Conservation (phyloP, 2,329 filamentous ascomycete genomes). For the Coniochaeta sp. region DNA sequence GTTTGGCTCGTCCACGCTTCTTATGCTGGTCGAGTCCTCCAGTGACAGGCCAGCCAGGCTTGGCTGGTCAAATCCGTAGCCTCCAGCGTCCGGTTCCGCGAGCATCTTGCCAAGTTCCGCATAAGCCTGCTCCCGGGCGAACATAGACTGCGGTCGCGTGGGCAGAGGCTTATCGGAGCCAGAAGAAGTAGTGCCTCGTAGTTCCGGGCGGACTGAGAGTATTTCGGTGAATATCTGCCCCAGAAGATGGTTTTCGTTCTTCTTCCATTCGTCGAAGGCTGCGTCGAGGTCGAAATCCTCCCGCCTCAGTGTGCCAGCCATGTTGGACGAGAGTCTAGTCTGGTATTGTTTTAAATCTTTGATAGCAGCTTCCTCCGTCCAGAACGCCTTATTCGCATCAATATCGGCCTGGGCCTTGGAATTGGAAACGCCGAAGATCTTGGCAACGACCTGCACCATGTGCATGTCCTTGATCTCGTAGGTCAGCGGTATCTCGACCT, state of each 20-base stretch:
- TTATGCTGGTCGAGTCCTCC: constrained; percentile 42
- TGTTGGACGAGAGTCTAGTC: constrained; percentile 74
- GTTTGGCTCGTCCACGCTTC: constrained; percentile 52
- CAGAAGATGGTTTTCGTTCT: constrained; percentile 76
- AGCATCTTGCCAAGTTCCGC: constrained; percentile 45
- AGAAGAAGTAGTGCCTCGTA: constrained; percentile 67
- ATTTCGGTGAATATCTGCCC: constrained; percentile 93
- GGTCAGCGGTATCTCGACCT: constrained; percentile 74
- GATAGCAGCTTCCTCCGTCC: constrained; percentile 88
- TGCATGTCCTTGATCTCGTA: constrained; percentile 97
- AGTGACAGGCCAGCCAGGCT: constrained; percentile 61
- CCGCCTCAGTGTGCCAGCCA: constrained; percentile 66
- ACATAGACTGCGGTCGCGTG: constrained; percentile 39
- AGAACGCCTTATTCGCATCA: constrained; percentile 68
- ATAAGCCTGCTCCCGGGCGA: constrained; percentile 41
- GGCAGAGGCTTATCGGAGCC: constrained; percentile 52
- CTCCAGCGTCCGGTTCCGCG: constrained; percentile 34
- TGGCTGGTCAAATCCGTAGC: constrained; percentile 53
- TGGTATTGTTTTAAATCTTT: constrained; percentile 92
- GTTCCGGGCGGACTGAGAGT: constrained; percentile 73
- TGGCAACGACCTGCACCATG: constrained; percentile 78
- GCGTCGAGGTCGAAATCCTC: constrained; percentile 90
- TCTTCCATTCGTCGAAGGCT: constrained; percentile 84
- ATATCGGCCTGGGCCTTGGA: constrained; percentile 82
- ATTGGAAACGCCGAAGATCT: constrained; percentile 74